Base-by-base conservation (phyloP, 805 yeast genomes). In the Metschnikowia similis region DNA sequence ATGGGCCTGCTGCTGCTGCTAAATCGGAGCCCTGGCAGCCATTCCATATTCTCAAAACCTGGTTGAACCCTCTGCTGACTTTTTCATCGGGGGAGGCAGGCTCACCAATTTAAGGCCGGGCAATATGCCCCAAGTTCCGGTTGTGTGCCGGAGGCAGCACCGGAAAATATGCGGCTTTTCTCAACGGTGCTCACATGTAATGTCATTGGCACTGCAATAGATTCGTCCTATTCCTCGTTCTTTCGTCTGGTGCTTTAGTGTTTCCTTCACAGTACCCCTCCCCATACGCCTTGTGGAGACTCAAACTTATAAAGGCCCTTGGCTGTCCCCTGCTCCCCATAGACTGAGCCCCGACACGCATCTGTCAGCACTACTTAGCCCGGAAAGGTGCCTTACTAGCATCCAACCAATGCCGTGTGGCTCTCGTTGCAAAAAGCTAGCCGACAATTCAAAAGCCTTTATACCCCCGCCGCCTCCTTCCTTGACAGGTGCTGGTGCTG, bases 391-490 rank as follows among this genome's bases (percentile, higher is more conserved):
- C 34, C 45, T 34, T 21, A 31, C 45, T 35, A 41, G 49, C 32
- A 31, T 30, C 35, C 37, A 27, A 39, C 30, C 46, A 42, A 50
- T 50, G 53, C 48, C 50, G 10, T 47, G 47, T 27, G 48, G 51
- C 31, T 35, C 40, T 28, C 43, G 27, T 45, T 41, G 45, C 40
- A 30, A 39, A 16, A 45, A 31, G 32, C 40, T 43, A 32, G 21
- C 41, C n/a, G 53, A 50, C 6, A 28, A 35, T 5, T 5, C 46
- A 8, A 41, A 16, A 28, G 41, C 35, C 27, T 45, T 21, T 17
- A 51, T 48, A 11, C 27, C 50, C 6, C 55, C 55, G 9, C 56
- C 56, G 11, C 55, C 56, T 6, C 49, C 27, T 31, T 47, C 53
- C 4, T 40, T 50, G 29, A 43, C 48, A 13, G 50, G 50, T 10